These are phyloP conservation scores for Mortierella sp. DNA, from an alignment of 371 early-diverging fungal species.

Conservation along the genomic window DNA sequence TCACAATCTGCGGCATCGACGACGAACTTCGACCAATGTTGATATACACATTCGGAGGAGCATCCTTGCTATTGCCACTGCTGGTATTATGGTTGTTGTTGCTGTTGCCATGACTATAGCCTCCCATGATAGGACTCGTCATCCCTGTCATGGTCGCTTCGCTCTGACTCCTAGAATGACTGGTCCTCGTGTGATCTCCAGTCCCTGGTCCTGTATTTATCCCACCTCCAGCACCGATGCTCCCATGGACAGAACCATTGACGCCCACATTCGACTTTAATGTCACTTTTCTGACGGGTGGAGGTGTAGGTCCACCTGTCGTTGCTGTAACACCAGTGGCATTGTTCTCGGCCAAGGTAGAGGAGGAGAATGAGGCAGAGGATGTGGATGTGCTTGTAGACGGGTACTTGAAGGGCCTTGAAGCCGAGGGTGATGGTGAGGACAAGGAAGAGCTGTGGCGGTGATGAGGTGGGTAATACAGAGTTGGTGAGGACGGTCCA, in stretches of 20 bases:
- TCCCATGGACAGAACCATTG: too few species aligned
- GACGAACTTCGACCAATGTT: constrained; percentile 36
- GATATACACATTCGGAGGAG: constrained; percentile 36
- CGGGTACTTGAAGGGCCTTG: constrained; percentile 29
- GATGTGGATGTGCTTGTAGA: not conserved
- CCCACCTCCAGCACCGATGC: too few species aligned
- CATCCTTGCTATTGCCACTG: constrained; percentile 2
- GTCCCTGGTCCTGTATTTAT: too few species aligned
- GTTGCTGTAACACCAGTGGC: constrained; percentile 3
- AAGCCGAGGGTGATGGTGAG: constrained; percentile 12
- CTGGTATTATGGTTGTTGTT: not conserved
- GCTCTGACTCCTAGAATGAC: constrained; percentile 1
- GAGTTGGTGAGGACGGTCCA: constrained; percentile 5
- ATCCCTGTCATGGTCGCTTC: not conserved
- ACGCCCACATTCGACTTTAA: too few species aligned
- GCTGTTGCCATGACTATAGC: not conserved
- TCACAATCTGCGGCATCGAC: constrained; percentile 45
- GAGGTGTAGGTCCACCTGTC: constrained; percentile 3
- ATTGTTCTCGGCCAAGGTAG: not conserved
- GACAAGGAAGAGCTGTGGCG: not conserved
- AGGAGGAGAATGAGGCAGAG: not conserved
- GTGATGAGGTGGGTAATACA: not conserved
- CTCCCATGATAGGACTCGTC: not conserved
- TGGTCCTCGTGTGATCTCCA: too few species aligned
- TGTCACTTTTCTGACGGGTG: too few species aligned